Percentiles rank a stretch among this genome's conserved stretches.
Conservation (phyloP, 2,329 filamentous ascomycete species). For the Diplodia scrobiculata region DNA sequence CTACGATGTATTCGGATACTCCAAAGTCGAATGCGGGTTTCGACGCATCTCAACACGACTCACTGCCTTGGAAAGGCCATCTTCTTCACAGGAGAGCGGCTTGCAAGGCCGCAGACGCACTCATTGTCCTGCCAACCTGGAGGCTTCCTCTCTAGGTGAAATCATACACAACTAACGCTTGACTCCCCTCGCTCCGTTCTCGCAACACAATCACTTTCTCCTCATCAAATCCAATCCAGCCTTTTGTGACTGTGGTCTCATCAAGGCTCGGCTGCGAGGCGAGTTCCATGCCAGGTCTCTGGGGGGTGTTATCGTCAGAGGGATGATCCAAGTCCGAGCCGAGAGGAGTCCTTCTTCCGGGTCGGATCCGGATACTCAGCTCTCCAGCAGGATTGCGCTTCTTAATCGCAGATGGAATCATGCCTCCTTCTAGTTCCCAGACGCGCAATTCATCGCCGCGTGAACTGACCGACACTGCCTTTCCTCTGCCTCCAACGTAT, state of each 20-base stretch:
- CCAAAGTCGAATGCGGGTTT: not conserved
- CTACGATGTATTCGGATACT: not conserved
- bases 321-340: not conserved
- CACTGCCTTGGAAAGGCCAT: constrained; percentile 1
- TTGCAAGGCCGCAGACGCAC: not conserved
- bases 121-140: constrained; percentile 1
- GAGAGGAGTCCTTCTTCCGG: constrained; percentile 38
- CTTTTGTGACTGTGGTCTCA: constrained; percentile 51
- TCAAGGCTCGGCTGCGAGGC: constrained; percentile 33
- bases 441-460: constrained; percentile 70
- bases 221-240: constrained; percentile 85
- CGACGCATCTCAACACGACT: constrained; percentile 9
- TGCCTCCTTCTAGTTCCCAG: constrained; percentile 83
- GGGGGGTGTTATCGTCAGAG: constrained; percentile 35
- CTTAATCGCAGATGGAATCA: constrained; percentile 50
- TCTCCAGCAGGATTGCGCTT: constrained; percentile 50
- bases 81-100: not conserved
- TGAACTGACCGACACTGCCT: constrained; percentile 84
- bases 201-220: constrained; percentile 87
- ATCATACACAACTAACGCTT: constrained; percentile 81
- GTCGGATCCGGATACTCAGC: constrained; percentile 58
- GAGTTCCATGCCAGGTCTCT: constrained; percentile 41
- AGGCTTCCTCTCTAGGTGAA: constrained; percentile 63
- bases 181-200: constrained; percentile 66
- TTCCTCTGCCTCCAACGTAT: constrained; percentile 79